Percentiles rank a stretch among this genome's conserved stretches.
Evolutionary conservation across 2,329 filamentous ascomycete species (phyloP).

Genomic region (Clathrospora elynae): DNA sequence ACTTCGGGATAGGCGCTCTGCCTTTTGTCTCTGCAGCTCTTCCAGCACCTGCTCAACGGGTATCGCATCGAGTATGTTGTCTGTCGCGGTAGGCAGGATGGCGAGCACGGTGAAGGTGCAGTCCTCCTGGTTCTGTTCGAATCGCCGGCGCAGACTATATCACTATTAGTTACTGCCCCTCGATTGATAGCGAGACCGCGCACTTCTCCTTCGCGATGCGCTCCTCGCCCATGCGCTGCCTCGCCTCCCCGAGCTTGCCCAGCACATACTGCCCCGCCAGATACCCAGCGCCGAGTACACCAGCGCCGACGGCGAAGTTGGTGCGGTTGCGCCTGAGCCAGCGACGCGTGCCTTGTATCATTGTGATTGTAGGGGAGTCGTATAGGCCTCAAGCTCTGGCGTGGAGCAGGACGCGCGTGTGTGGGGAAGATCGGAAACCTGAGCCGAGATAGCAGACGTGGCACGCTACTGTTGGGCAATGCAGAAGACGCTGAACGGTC

Average conservation of each 20-base stretch:
- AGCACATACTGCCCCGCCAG: constrained; percentile 91
- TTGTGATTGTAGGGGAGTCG: constrained; percentile 36
- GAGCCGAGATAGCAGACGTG: constrained; percentile 8
- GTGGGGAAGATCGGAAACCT: constrained; percentile 5
- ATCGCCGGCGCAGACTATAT: constrained; percentile 83
- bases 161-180: constrained; percentile 4
- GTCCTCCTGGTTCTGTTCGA: constrained; percentile 98
- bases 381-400: constrained; percentile 5
- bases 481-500: neutral
- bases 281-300: constrained; percentile 88
- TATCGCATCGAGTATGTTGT: constrained; percentile 84
- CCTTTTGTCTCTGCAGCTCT: constrained; percentile 93
- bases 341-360: constrained; percentile 76
- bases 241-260: constrained; percentile 86
- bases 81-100: constrained; percentile 85
- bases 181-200: constrained; percentile 29
- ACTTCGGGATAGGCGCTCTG: constrained; percentile 68
- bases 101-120: constrained; percentile 98
- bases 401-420: constrained; percentile 24
- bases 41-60: constrained; percentile 92
- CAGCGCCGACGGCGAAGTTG: constrained; percentile 83
- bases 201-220: constrained; percentile 97
- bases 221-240: constrained; percentile 95
- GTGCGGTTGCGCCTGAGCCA: constrained; percentile 94
- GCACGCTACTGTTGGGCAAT: constrained; percentile 10